Base-by-base conservation (phyloP, 1,284 basidiomycete genomes). In the Cryptococcus maquisensis region DNA sequence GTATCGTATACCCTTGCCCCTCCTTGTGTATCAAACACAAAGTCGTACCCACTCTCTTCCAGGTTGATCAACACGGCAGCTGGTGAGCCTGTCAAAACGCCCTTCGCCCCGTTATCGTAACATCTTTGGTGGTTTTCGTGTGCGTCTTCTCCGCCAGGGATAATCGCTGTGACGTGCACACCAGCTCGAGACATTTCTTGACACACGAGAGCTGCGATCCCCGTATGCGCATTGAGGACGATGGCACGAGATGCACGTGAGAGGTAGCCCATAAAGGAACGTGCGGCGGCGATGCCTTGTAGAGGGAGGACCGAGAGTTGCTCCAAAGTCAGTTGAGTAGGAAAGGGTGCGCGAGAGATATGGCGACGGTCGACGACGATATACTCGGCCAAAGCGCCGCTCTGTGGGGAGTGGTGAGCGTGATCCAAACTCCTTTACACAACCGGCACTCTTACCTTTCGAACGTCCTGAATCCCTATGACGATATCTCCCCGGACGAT, bases 331-430 rank as follows among this genome's bases (percentile, higher is more conserved):
- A 87, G 63, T 3, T 60, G 45, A 3, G 69, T 65, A 35, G 62
- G 58, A 60, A 64, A 56, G 7, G 88, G 86, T 13, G 85, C 81
- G 9, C 85, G 82, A 59, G 85, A 82, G 1, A 91, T 72, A n/a
- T 86, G 82, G 62, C 86, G 84, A 35, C 87, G 83, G 67, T 93
- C 88, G 15, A 86, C 81, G 21, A 88, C 78, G 47, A 93, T 81
- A 75, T 90, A 93, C 75, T 94, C 88, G 21, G 87, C 81, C 16
- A 93, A 80, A 5, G 86, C 87, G 47, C 90, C 90, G 61, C 83
- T 85, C 88, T 91, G 62, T 24, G 10, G 9, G 7, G 4, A 41
- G 3, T 4, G 35, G 16, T 45, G 12, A 20, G 39, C 24, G n/a
- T n/a, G 48, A 23, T 13, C 8, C 13, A 41, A 15, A 23, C 7